Evolutionary conservation across 2,329 filamentous ascomycete species (phyloP).

Genomic region (Xylariaceae sp.): DNA sequence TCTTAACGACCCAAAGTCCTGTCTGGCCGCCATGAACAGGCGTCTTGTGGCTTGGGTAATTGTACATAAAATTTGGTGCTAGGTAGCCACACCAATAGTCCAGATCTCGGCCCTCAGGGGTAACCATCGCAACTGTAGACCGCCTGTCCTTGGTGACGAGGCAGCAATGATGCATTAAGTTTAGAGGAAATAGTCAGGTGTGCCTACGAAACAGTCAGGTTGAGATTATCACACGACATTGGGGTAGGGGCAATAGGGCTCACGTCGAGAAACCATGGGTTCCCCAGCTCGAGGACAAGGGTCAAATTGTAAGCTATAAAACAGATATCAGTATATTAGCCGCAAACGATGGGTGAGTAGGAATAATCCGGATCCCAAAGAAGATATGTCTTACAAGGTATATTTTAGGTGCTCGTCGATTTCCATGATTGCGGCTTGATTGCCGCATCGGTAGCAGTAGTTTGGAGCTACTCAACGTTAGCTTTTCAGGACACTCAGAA

Average conservation of each 20-base stretch:
- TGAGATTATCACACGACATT: slow-evolving; percentile 9
- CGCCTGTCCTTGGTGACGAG: slow-evolving; percentile 14
- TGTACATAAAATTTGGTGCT: slow-evolving; percentile 16
- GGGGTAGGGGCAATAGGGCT: slow-evolving; percentile 30
- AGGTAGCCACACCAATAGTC: slow-evolving; percentile 11
- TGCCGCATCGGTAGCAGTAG: slow-evolving; percentile 98
- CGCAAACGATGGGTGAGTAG: neutral
- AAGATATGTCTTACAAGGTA: slow-evolving; percentile 75
- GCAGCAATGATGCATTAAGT: slow-evolving; percentile 12
- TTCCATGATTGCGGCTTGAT: slow-evolving; percentile 99
- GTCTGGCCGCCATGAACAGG: slow-evolving; percentile 11
- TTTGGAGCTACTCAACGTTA: slow-evolving; percentile 59
- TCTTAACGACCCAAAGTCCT: slow-evolving; percentile 13
- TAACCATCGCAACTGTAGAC: slow-evolving; percentile 20
- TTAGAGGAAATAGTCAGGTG: slow-evolving; percentile 98
- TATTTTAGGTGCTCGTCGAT: slow-evolving; percentile 99
- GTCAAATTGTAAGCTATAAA: slow-evolving; percentile 89
- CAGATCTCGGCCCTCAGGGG: slow-evolving; percentile 4
- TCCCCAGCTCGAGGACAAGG: slow-evolving; percentile 95
- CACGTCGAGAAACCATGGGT: slow-evolving; percentile 94
- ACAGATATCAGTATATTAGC: slow-evolving; percentile 14
- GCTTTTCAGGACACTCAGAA: slow-evolving; percentile 2
- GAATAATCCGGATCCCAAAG: neutral
- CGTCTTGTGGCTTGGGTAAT: slow-evolving; percentile 15
- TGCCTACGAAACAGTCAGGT: slow-evolving; percentile 49